These are phyloP conservation scores for Limnanthes douglasii DNA, from an alignment of 345 rosid species.

Conservation along the genomic window DNA sequence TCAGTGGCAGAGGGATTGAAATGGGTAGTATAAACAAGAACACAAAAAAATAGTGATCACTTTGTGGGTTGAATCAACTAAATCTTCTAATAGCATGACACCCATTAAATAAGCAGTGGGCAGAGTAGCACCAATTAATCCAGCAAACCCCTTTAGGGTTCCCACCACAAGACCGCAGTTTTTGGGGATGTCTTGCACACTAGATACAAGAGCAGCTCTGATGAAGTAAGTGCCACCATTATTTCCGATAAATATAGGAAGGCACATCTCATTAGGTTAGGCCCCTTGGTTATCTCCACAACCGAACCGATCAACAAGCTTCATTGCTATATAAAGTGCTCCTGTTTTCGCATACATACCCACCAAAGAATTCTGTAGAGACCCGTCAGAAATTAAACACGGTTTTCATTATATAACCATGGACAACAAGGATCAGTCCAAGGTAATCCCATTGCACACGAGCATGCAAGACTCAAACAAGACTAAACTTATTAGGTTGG, in stretches of 20 bases:
- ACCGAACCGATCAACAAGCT: slow-evolving; percentile 14
- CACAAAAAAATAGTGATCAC: slow-evolving; percentile 32
- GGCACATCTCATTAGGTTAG: slow-evolving; percentile 63
- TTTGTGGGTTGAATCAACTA: slow-evolving; percentile 33
- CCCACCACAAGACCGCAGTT: slow-evolving; percentile 98
- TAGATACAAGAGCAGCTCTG: slow-evolving; percentile 80
- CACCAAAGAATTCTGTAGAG: slow-evolving; percentile 25
- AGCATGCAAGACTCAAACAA: slow-evolving; percentile 23
- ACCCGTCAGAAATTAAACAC: slow-evolving; percentile 19
- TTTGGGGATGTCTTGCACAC: slow-evolving; percentile 92
- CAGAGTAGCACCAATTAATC: slow-evolving; percentile 85
- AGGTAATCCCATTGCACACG: slow-evolving; percentile 10
- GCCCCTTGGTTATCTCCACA: slow-evolving; percentile 19
- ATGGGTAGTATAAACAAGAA: slow-evolving; percentile 64
- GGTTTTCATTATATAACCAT: slow-evolving; percentile 19
- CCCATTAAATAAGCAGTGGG: slow-evolving; percentile 87
- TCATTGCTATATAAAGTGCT: slow-evolving; percentile 10
- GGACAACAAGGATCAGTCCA: slow-evolving; percentile 12
- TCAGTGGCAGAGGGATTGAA: slow-evolving; percentile 43
- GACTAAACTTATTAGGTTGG: slow-evolving; percentile 25
- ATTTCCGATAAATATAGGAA: slow-evolving; percentile 81
- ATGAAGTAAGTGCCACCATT: slow-evolving; percentile 98
- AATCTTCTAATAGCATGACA: slow-evolving; percentile 80
- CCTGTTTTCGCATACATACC: slow-evolving; percentile 28
- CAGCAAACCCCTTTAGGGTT: slow-evolving; percentile 96